Base-by-base conservation (phyloP, 768 basidiomycete species). In the Boletus tomentosulus region DNA sequence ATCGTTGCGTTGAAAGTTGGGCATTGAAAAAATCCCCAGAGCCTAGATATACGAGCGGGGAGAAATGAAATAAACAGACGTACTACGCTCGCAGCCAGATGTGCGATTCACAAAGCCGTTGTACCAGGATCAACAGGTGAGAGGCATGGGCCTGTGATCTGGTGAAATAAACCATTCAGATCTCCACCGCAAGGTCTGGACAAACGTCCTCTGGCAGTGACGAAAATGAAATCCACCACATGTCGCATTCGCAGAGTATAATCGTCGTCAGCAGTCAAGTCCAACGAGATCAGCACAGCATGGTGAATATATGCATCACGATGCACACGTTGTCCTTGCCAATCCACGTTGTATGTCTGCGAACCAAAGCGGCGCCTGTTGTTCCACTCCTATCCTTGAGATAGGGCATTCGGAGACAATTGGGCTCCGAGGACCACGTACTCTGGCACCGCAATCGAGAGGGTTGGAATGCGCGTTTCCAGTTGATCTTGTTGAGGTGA, bases 11-110 rank as follows among this genome's bases (percentile, higher is more conserved):
- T 48, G 51, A 30, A 39, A 46, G 47, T 42, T 41, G 31, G 31
- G 44, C 35, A 16, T 42, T 2, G 46, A 56, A 27, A 37, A 16
- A 0, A 46, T 12, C 13, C 13, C 33, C 7, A 24, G 28, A 16
- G 48, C 42, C 61, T 66, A 66, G 63, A 66, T 66, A 67, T 48
- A 25, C 27, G n/a, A 16, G 34, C 22, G 25, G 46, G 33, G n/a
- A 51, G 37, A 48, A 37, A 57, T 50, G 48, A 56, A 58, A 55
- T 48, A 37, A 43, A 48, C 39, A 31, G 54, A 58, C 50, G 39
- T 43, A 52, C 50, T 43, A 52, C 50, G 33, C 46, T 46, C 60
- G 43, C 38, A 48, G 42, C 39, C 50, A 31, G 30, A 33, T 1
- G 38, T 38, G 53, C 58, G 41, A 42, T 57, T 60, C 55, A 48